phyloP scores from a whole-genome alignment of 2,329 filamentous ascomycete species.

The Sporothrix inflata region DNA sequence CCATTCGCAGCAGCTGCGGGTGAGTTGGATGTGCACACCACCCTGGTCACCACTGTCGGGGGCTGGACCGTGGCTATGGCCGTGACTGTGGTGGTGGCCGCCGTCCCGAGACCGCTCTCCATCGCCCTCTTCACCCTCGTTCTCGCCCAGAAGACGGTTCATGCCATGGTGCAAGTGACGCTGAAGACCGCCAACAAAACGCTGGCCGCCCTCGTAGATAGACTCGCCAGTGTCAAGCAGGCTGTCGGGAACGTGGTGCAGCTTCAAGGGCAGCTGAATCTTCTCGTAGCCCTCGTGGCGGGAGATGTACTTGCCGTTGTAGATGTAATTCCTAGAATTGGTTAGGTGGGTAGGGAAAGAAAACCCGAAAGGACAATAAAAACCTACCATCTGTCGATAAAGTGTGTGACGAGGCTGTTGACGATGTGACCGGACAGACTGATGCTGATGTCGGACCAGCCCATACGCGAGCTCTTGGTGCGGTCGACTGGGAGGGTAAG shows the following conservation, averaged over 20 bases:
- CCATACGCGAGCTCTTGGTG: constrained; percentile 80
- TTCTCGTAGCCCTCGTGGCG: constrained; percentile 51
- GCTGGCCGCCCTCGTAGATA: constrained; percentile 37
- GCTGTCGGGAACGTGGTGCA: constrained; percentile 32
- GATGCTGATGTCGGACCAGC: constrained; percentile 86
- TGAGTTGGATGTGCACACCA: constrained; percentile 53
- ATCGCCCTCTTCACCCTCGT: constrained; percentile 36
- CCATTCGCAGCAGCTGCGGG: constrained; percentile 56
- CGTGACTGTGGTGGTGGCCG: constrained; percentile 14
- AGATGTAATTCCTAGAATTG: constrained; percentile 74
- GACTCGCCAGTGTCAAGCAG: constrained; percentile 29
- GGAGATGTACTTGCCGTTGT: constrained; percentile 72
- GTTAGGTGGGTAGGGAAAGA: constrained; percentile 30
- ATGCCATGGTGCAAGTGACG: constrained; percentile 46
- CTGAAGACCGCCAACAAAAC: constrained; percentile 39
- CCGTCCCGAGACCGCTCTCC: constrained; percentile 27
- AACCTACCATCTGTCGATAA: constrained; percentile 74
- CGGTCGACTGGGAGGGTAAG: constrained; percentile 62
- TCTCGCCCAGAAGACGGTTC: constrained; percentile 43
- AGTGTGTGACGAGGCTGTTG: constrained; percentile 74
- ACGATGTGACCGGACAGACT: constrained; percentile 76
- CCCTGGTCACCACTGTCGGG: constrained; percentile 34
- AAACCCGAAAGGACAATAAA: not conserved
- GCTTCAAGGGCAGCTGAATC: constrained; percentile 46
- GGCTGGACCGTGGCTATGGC: not conserved